These are phyloP conservation scores for Beauveria pseudobassiana DNA, from an alignment of 2,329 filamentous ascomycete genomes.

Conservation along the genomic window DNA sequence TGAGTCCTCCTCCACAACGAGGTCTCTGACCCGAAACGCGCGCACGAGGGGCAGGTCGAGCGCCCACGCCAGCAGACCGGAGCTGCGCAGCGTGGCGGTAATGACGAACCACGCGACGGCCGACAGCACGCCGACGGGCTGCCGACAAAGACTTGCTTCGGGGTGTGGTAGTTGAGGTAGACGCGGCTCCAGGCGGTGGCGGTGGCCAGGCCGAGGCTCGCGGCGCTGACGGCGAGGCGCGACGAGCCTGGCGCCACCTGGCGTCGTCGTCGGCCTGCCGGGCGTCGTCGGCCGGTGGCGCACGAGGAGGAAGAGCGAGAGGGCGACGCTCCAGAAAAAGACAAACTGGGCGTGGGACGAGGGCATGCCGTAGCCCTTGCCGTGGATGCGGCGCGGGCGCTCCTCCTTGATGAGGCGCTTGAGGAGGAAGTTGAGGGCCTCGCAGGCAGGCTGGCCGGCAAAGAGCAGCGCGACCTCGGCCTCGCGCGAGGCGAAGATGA, in stretches of 20 bases:
- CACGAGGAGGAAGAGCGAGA: conserved; percentile 76
- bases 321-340: conserved; percentile 78
- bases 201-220: conserved; percentile 53
- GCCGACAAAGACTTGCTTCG: conserved; percentile 79
- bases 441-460: conserved; percentile 82
- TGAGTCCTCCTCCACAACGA: conserved; percentile 84
- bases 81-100: conserved; percentile 58
- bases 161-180: conserved; percentile 90
- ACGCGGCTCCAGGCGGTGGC: conserved; percentile 75
- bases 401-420: conserved; percentile 93
- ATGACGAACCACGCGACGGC: conserved; percentile 72
- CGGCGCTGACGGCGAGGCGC: conserved; percentile 44
- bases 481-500: conserved; percentile 88
- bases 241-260: conserved; percentile 42
- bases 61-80: conserved; percentile 64
- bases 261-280: not conserved
- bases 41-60: conserved; percentile 58
- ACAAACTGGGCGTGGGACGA: conserved; percentile 91
- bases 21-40: conserved; percentile 68
- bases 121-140: conserved; percentile 60
- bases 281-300: conserved; percentile 54
- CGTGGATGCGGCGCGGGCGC: conserved; percentile 72
- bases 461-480: conserved; percentile 86
- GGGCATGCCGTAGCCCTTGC: conserved; percentile 97
- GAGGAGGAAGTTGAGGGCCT: conserved; percentile 80